These are phyloP conservation scores for Emmonsia crescens DNA, from an alignment of 2,329 filamentous ascomycete genomes.

Conservation along the genomic window DNA sequence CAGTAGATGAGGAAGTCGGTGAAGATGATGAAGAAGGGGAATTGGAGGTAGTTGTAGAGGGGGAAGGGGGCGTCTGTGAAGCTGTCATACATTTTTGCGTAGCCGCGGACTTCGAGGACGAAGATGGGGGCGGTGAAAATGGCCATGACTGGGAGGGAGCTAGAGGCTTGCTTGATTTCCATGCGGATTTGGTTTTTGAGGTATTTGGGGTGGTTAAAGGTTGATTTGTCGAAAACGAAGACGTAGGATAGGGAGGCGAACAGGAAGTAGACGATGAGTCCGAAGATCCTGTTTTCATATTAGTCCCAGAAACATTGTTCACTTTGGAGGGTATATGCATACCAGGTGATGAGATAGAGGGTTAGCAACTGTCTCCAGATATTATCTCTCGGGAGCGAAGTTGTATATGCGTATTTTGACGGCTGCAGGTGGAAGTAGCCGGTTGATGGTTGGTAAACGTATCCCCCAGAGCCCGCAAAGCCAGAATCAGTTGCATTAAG, in stretches of 20 bases:
- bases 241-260: constrained; percentile 74
- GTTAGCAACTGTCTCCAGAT: constrained; percentile 61
- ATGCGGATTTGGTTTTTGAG: constrained; percentile 83
- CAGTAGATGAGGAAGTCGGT: constrained; percentile 88
- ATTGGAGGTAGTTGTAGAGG: constrained; percentile 72
- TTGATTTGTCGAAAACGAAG: constrained; percentile 85
- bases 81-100: constrained; percentile 79
- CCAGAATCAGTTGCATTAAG: constrained; percentile 46
- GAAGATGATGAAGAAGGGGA: constrained; percentile 77
- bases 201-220: constrained; percentile 82
- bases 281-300: constrained; percentile 58
- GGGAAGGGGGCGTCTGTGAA: constrained; percentile 60
- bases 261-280: constrained; percentile 70
- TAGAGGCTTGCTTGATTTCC: constrained; percentile 72
- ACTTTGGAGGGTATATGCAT: too few species aligned
- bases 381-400: constrained; percentile 66
- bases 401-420: constrained; percentile 66
- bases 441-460: constrained; percentile 59
- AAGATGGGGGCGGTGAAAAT: constrained; percentile 72
- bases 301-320: not conserved
- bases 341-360: constrained; percentile 82
- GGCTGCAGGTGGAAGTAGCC: constrained; percentile 59
- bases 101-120: constrained; percentile 70
- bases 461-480: constrained; percentile 39
- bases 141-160: constrained; percentile 71